Base-by-base conservation (phyloP, 305 asterid genomes). In the Solanum hybrid region DNA sequence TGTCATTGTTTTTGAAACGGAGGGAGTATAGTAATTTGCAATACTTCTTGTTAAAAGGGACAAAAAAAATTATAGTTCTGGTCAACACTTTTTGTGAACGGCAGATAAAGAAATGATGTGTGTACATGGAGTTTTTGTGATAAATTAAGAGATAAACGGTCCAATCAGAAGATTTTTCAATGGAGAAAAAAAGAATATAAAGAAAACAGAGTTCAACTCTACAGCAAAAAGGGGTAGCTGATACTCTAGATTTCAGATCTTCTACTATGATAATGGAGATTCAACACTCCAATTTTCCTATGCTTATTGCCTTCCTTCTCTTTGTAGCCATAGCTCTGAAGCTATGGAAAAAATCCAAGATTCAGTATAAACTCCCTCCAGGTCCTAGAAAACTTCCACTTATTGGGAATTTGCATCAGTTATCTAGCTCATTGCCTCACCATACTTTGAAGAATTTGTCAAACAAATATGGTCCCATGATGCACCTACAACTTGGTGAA, bases 341-440 rank as follows among this genome's bases (percentile, higher is more conserved):
- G 89, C 33, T 40, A 5, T 42, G 5, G 85, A 78, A 71, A 24
- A 40, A 11, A 39, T 8, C 86, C 18, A 46, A 20, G 24, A 76
- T 22, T 57, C 90, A 88, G 34, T 4, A 39, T 36, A 88, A 75
- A 75, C 89, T 51, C 7, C 90, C 90, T 2, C 92, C 90, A 20
- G 92, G 92, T 37, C 92, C 92, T 34, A 87, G 20, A 18, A n/a
- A 31, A 31, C 64, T 90, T n/a, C 90, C 92, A 42, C n/a, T 76
- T 29, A 90, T 88, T 11, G 92, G 92, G 8, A 90, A 88, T 87
- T 35, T 75, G 64, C 89, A 88, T 57, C 89, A 90, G 39, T 40
- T 88, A 3, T 12, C n/a, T 35, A 90, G 3, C 24, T 33, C 71
- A 73, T 9, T 87, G 4, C 82, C 89, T 10, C 82, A 69, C 83